Base-by-base conservation (phyloP, 768 basidiomycete genomes). In the Serendipita sp. region DNA sequence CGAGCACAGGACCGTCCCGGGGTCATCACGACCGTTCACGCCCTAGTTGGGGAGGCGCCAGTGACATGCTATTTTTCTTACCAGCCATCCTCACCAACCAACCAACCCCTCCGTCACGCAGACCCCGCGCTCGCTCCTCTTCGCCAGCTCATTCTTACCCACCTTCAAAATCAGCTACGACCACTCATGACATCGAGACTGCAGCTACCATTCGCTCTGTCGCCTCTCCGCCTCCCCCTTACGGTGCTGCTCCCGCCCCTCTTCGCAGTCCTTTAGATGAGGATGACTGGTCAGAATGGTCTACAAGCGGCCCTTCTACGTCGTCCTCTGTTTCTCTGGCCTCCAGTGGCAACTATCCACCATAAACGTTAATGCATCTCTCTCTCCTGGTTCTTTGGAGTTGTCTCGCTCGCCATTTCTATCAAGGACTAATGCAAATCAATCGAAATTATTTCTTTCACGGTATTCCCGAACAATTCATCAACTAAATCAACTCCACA, bases 31-130 rank as follows among this genome's bases (percentile, higher is more conserved):
- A 43, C 79, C 80, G 53, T 43, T 72, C 76, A 52, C 74, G 81
- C 64, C 73, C 73, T 27, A 76, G 80, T 10, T 64, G 67, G 44
- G 66, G 64, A 75, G 76, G 64, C 72, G 79, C 79, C 55, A 79
- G 83, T 44, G 83, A 86, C 37, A 81, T 88, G 44, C 73, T 90
- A 58, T 90, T 87, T 74, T 89, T 90, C 78, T 78, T 91, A 60
- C 89, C 89, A 23, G 86, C 88, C 37, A 84, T 88, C 68, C 86
- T 90, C 71, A 76, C 81, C 8, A 71, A 74, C 13, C 73, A 72
- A 48, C 69, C 66, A 55, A 3, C 23, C 64, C 63, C 4, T 53
- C 69, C 18, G 69, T 3, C 74, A 74, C 48, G 78, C 80, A 64
- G 74, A 81, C 53, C 80, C 80, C 67, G 71, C 80, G 11, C 75